Conservation (phyloP, 164 flowering plant genomes). For the Vitis riparia region DNA sequence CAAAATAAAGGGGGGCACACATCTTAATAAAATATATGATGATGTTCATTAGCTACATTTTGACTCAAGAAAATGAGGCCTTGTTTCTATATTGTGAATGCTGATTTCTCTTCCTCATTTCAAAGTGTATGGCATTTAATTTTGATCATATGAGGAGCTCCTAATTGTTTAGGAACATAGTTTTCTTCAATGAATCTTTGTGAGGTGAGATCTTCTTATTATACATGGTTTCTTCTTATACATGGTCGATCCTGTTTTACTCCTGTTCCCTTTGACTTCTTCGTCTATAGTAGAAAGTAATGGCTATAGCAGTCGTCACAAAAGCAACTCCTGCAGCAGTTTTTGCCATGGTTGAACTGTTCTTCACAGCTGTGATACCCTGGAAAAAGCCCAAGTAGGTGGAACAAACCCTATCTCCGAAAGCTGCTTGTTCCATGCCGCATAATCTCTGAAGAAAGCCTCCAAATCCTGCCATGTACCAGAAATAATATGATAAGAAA, state of each 20-base stretch:
- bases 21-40: not conserved
- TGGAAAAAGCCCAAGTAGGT: conserved; percentile 3
- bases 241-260: not conserved
- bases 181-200: not conserved
- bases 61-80: not conserved
- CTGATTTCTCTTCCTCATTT: not conserved
- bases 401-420: conserved; percentile 93
- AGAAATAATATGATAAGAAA: not conserved
- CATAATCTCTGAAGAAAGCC: conserved; percentile 81
- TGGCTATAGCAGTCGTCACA: conserved; percentile 38
- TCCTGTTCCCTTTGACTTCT: no score
- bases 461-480: conserved; percentile 62
- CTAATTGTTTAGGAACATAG: no score
- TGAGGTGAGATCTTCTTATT: not conserved
- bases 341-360: conserved; percentile 14
- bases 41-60: not conserved
- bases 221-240: no score
- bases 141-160: no score
- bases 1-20: not conserved
- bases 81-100: not conserved
- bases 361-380: conserved; percentile 3
- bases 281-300: conserved; percentile 32
- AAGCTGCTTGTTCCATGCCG: conserved; percentile 84
- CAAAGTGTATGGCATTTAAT: no score
- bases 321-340: conserved; percentile 36